Conservation (phyloP, 257 asterid genomes). For the Fraxinus excelsior region DNA sequence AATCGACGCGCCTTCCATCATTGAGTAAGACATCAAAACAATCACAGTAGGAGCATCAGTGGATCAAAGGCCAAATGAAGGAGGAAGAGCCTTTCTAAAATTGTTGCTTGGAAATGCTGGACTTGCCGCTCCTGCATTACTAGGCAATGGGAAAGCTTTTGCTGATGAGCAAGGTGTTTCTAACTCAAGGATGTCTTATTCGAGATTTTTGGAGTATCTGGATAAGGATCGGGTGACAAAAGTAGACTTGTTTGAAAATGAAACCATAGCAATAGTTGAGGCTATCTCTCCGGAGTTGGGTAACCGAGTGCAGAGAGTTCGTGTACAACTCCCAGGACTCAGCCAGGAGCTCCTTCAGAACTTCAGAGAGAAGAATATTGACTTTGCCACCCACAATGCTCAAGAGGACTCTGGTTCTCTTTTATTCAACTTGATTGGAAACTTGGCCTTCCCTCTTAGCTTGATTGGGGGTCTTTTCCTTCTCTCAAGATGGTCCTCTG, state of each 20-base stretch:
- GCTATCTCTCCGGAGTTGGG: constrained; percentile 92
- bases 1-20: constrained; percentile 54
- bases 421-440: constrained; percentile 78
- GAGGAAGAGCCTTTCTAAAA: constrained; percentile 78
- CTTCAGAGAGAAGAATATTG: constrained; percentile 86
- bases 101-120: constrained; percentile 74
- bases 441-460: constrained; percentile 82
- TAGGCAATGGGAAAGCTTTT: constrained; percentile 64
- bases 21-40: constrained; percentile 17
- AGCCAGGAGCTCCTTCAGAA: constrained; percentile 98
- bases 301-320: constrained; percentile 85
- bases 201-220: constrained; percentile 91
- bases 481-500: constrained; percentile 81
- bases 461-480: constrained; percentile 95
- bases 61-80: constrained; percentile 47
- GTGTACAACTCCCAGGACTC: constrained; percentile 95
- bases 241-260: constrained; percentile 83
- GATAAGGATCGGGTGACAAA: constrained; percentile 84
- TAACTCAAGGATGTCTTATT: constrained; percentile 93
- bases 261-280: constrained; percentile 94
- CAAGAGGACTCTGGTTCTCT: constrained; percentile 93
- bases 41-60: constrained; percentile 32
- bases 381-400: constrained; percentile 92
- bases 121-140: constrained; percentile 57
- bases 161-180: constrained; percentile 96